These are phyloP conservation scores for Lithospermum erythrorhizon DNA, from an alignment of 257 asterid genomes.

Conservation along the genomic window DNA sequence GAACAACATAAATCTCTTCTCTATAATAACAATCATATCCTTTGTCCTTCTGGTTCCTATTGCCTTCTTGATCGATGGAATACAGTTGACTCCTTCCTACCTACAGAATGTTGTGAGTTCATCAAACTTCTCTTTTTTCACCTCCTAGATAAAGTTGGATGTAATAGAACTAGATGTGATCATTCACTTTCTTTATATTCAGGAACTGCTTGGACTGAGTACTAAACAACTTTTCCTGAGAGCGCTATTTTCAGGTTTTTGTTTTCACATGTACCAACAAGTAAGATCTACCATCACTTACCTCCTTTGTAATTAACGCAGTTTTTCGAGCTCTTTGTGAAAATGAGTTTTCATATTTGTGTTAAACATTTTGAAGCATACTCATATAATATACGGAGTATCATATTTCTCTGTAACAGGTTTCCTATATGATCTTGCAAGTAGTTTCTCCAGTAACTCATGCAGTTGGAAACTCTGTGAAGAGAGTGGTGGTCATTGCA, in stretches of 20 bases:
- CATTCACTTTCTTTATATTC: slow-evolving; percentile 8
- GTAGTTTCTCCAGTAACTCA: slow-evolving; percentile 85
- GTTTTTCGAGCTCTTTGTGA: not conserved
- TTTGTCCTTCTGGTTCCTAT: slow-evolving; percentile 51
- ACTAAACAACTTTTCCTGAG: slow-evolving; percentile 41
- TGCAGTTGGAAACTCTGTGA: slow-evolving; percentile 80
- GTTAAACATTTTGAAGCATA: not conserved
- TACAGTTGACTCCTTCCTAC: slow-evolving; percentile 62
- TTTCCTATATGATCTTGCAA: slow-evolving; percentile 59
- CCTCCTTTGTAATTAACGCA: not conserved
- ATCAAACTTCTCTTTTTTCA: not conserved
- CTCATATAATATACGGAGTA: no score
- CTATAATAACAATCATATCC: slow-evolving; percentile 59
- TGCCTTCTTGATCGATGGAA: slow-evolving; percentile 60
- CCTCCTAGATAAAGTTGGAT: not conserved
- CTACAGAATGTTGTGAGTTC: slow-evolving; percentile 51
- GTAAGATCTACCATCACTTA: slow-evolving; percentile 17
- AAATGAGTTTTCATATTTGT: not conserved
- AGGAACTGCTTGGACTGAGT: slow-evolving; percentile 69
- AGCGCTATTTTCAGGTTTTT: slow-evolving; percentile 60
- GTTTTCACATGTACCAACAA: slow-evolving; percentile 88
- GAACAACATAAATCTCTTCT: slow-evolving; percentile 81
- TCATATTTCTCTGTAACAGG: slow-evolving; percentile 26
- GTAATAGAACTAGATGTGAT: not conserved
- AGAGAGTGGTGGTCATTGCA: slow-evolving; percentile 75